Conservation (phyloP, 192 early-diverging fungal genomes). For the Funneliformis mosseae region DNA sequence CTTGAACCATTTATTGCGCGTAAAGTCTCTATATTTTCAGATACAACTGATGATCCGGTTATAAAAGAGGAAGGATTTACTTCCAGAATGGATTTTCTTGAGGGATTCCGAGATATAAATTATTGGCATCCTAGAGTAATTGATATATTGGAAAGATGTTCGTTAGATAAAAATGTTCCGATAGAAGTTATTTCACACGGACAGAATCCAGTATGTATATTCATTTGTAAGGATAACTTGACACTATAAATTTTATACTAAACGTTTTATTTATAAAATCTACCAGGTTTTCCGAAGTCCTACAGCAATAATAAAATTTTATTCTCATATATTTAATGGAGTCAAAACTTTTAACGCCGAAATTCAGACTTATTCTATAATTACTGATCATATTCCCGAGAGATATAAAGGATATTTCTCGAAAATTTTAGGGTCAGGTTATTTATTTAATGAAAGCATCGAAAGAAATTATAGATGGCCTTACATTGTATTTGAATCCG, state of each 20-base stretch:
- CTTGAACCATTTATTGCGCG: slow-evolving; percentile 11
- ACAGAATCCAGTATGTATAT: slow-evolving; percentile 21
- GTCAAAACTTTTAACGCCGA: slow-evolving; percentile 30
- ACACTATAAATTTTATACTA: not conserved
- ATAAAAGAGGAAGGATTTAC: slow-evolving; percentile 4
- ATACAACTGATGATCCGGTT: slow-evolving; percentile 7
- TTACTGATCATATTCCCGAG: not conserved
- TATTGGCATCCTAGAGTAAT: slow-evolving; percentile 21
- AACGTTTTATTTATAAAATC: not conserved
- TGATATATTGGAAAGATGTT: not conserved
- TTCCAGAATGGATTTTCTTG: slow-evolving; percentile 20
- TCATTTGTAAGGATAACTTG: not conserved
- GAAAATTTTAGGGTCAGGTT: slow-evolving; percentile 39
- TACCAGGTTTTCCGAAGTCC: slow-evolving; percentile 38
- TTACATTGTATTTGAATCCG: slow-evolving; percentile 35
- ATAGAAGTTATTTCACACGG: slow-evolving; percentile 1
- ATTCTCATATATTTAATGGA: slow-evolving; percentile 39
- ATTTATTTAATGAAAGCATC: slow-evolving; percentile 11
- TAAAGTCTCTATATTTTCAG: not conserved
- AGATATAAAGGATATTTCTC: slow-evolving; percentile 16
- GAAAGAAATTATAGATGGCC: slow-evolving; percentile 40
- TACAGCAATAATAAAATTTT: slow-evolving; percentile 41
- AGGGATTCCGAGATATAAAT: not conserved
- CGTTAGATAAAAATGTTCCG: not conserved
- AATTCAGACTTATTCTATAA: slow-evolving; percentile 30